phyloP scores from a whole-genome alignment of 306 rosid genomes.

The Cicer pinnatifidum region DNA sequence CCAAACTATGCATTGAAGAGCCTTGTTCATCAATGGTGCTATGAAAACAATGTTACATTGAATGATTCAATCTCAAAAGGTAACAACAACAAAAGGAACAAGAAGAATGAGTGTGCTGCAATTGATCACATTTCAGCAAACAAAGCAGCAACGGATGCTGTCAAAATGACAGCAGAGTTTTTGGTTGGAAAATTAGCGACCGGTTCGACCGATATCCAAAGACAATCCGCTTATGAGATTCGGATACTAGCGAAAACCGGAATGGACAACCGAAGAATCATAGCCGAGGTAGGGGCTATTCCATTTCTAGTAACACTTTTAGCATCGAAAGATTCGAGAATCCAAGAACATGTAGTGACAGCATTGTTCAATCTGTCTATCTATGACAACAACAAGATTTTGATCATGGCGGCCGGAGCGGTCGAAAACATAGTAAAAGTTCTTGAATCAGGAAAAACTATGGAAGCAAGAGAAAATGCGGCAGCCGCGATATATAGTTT shows the following conservation, averaged over 20 bases:
- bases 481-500: slow-evolving; percentile 85
- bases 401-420: slow-evolving; percentile 89
- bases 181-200: slow-evolving; percentile 95
- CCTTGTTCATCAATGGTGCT: slow-evolving; percentile 81
- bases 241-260: slow-evolving; percentile 82
- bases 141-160: slow-evolving; percentile 77
- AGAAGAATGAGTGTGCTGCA: slow-evolving; percentile 48
- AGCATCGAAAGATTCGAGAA: slow-evolving; percentile 72
- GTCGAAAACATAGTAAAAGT: slow-evolving; percentile 70
- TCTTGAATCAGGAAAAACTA: slow-evolving; percentile 74
- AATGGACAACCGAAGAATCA: slow-evolving; percentile 72
- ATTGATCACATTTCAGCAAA: slow-evolving; percentile 71
- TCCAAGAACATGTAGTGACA: slow-evolving; percentile 87
- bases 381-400: slow-evolving; percentile 75
- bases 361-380: slow-evolving; percentile 87
- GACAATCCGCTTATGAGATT: slow-evolving; percentile 91
- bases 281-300: slow-evolving; percentile 92
- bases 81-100: slow-evolving; percentile 46
- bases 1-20: slow-evolving; percentile 90
- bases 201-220: slow-evolving; percentile 79
- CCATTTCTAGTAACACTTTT: slow-evolving; percentile 78
- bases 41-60: slow-evolving; percentile 60
- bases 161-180: slow-evolving; percentile 89
- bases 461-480: slow-evolving; percentile 93
- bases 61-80: slow-evolving; percentile 49